Base-by-base conservation (phyloP, 2,329 filamentous ascomycete genomes). In the Ceratocystis albifundus region DNA sequence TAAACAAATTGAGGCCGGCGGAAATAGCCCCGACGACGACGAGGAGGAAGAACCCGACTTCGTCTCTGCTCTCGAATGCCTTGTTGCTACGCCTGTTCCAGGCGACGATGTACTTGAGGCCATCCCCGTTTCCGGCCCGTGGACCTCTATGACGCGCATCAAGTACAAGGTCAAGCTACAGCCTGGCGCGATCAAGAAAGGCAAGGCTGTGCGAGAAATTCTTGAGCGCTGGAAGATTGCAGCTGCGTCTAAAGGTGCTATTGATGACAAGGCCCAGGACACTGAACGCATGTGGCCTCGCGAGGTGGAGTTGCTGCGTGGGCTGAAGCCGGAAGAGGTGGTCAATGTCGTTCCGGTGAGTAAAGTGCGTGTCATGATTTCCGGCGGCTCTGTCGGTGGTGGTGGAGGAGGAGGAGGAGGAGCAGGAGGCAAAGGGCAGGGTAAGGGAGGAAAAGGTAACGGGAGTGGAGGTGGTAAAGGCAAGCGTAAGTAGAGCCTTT, bases 101-200 rank as follows among this genome's bases (percentile, higher is more conserved):
- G 91, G 90, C 12, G 94, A 99, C 73, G 90, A 96, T 73, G 87
- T 93, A 45, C 76, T 93, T 7, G 85, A 88, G 71, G 80, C 78
- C 0, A 77, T 88, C 1, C 82, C 84, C 1, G 76, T 88, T 2
- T 88, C 86, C 71, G 86, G 82, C 3, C 86, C 86, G 1, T 88
- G 85, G 80, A 77, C 75, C 28, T 85, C 86, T 1, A 76, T 88
- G 70, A 80, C 76, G 1, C 84, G 83, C 66, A 89, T 88, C 76
- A 96, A 96, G 76, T 97, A 96, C 79, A 95, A 95, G 76, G 89
- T 87, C 65, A 99, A 99, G 79, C 76, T 99, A 71, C 94, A 97
- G 76, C 94, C 94, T 0, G 94, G 94, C 0, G 77, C 85, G 0
- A 82, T 87, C 69, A 99, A 97, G 80, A 96, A 96, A 77, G 93